Base-by-base conservation (phyloP, 306 rosid genomes). In the Lotus japonicus region DNA sequence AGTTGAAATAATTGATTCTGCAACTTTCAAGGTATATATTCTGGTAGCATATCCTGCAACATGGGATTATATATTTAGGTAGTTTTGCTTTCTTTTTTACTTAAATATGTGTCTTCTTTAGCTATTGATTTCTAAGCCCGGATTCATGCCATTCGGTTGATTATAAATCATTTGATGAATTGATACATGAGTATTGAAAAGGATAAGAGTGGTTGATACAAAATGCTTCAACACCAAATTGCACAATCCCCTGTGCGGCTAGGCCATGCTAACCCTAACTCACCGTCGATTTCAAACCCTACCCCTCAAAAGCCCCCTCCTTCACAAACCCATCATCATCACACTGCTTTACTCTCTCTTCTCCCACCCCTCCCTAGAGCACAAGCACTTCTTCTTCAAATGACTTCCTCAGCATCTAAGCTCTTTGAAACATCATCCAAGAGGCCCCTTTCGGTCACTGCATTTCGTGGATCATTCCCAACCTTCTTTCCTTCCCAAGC, bases 331-430 rank as follows among this genome's bases (percentile, higher is more conserved):
- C 79, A 77, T 14, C 77, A 59, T 12, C 70, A 45, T 21, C 91
- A 74, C 11, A 16, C 90, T 3, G 81, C 88, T 7, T 88, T 89
- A 11, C 84, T 89, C 43, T 84, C 96, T 50, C 95, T 89, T 58
- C 92, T 92, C 64, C 88, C 97, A 6, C 97, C 98, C 0, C 97
- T 89, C 44, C 96, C 92, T 6, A 72, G 96, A 80, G 96, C 96
- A 5, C 97, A 89, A 68, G 82, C 96, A 62, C 88, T 89, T 58
- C 95, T 92, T 45, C 53, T 33, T n/a, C 97, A 92, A 77, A 92
- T 89, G 98, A 88, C 96, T 23, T 72, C 92, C 42, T 84, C 87
- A 19, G 64, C 88, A 16, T 80, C 95, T 35, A 89, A 84, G 70
- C 89, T 92, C 56, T 88, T 92, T 19, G 91, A 88, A 61, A 83